Base-by-base conservation (phyloP, 2,329 filamentous ascomycete genomes). In the Stagonosporopsis rhizophila region DNA sequence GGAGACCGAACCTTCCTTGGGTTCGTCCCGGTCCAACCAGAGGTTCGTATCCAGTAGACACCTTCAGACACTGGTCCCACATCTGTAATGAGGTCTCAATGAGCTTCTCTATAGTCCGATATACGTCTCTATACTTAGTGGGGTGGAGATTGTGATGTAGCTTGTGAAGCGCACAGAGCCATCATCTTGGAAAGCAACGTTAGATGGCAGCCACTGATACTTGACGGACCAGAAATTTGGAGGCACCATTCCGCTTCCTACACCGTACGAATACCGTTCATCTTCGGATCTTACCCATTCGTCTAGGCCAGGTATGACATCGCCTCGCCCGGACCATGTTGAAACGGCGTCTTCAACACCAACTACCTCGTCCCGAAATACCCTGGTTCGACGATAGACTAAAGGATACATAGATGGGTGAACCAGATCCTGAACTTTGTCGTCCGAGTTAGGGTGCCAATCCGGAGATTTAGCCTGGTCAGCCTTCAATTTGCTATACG, bases 391-490 rank as follows among this genome's bases (percentile, higher is more conserved):
- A 0, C 82, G 83, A 61, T 85, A 86, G 1, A 85, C 66, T 0
- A 89, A 71, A 0, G 87, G 86, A 61, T 81, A 89, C 3, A 89
- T 75, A 0, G 85, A 89, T 1, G 87, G 86, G 61, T 89, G 82
- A 2, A 89, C 80, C 1, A 89, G 72, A 64, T 90, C 45, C 8
- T 35, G 64, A 34, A 58, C 83, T 50, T 80, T 81, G 0, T 75
- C 71, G 28, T 85, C 75, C 0, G 82, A 85, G 2, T 80, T 77
- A 0, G 87, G 87, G 68, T 89, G 84, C 80, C 82, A 89, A 68
- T 88, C 87, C 58, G 82, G 81, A 28, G 77, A 52, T 0, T 75
- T 52, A 2, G 81, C 79, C 0, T 81, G 79, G 0, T 82, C 77
- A 22, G 82, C 71, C 52, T 87, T 82, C 1, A 90, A 75, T 0